Percentiles rank a stretch among this genome's conserved stretches.
These are phyloP conservation scores for Fusarium tjaetaba DNA, from an alignment of 2,329 filamentous ascomycete genomes.

Conservation along the genomic window DNA sequence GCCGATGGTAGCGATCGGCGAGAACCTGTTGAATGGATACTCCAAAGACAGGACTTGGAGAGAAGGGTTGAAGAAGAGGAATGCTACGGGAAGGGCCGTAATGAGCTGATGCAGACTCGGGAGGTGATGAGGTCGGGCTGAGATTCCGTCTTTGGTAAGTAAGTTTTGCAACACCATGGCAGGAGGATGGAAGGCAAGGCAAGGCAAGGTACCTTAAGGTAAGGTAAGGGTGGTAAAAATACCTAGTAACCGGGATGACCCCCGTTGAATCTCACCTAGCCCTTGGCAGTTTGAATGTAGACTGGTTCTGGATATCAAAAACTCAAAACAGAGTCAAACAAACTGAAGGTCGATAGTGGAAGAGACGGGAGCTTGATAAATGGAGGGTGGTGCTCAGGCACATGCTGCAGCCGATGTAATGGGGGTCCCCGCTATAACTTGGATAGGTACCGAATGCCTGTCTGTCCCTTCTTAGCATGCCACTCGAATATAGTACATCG, in stretches of 20 bases:
- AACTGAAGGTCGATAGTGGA: slow-evolving; percentile 22
- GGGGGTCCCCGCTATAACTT: slow-evolving; percentile 2
- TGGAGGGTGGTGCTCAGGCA: slow-evolving; percentile 23
- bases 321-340: slow-evolving; percentile 32
- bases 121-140: slow-evolving; percentile 35
- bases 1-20: neutral
- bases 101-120: slow-evolving; percentile 42
- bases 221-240: slow-evolving; percentile 30
- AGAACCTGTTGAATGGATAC: slow-evolving; percentile 9
- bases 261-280: slow-evolving; percentile 34
- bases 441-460: neutral
- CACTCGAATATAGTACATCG: neutral
- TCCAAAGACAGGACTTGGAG: slow-evolving; percentile 18
- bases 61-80: slow-evolving; percentile 29
- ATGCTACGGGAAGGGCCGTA: slow-evolving; percentile 39
- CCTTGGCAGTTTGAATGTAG: slow-evolving; percentile 13
- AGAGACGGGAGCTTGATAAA: slow-evolving; percentile 24
- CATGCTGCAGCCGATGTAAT: slow-evolving; percentile 28
- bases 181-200: slow-evolving; percentile 9
- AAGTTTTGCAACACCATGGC: slow-evolving; percentile 9
- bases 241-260: slow-evolving; percentile 41
- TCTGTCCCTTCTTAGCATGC: slow-evolving; percentile 15
- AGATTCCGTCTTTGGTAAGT: slow-evolving; percentile 33
- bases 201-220: slow-evolving; percentile 5
- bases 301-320: slow-evolving; percentile 29